A percentile compares a stretch with the other conserved stretches of the same genome.
These are phyloP conservation scores for Pyrenophora graminea DNA, from an alignment of 2,329 filamentous ascomycete genomes.

Conservation along the genomic window DNA sequence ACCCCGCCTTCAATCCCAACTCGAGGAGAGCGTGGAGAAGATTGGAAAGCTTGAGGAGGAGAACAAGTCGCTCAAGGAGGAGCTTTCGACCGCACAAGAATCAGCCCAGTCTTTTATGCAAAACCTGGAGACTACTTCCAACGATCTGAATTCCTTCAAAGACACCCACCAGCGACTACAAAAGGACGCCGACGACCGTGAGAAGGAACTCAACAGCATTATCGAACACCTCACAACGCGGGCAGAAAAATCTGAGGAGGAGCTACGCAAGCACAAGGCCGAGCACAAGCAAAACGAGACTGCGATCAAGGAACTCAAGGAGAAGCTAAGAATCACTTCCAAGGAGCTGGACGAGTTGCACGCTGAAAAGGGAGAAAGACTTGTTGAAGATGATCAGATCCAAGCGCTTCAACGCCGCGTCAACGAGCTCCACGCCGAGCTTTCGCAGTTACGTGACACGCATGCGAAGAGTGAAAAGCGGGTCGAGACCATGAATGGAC, in stretches of 20 bases:
- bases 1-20: conserved; percentile 75
- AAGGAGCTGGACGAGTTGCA: conserved; percentile 55
- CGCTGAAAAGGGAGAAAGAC: conserved; percentile 35
- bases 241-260: conserved; percentile 47
- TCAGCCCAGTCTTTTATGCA: conserved; percentile 56
- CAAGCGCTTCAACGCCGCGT: conserved; percentile 36
- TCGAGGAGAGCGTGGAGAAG: conserved; percentile 71
- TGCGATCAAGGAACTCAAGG: conserved; percentile 43
- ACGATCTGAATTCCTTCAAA: conserved; percentile 62
- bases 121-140: conserved; percentile 69
- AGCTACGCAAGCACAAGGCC: conserved; percentile 52
- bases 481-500: conserved; percentile 57
- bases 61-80: conserved; percentile 68
- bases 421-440: conserved; percentile 37
- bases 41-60: conserved; percentile 72
- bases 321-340: conserved; percentile 45
- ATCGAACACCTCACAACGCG: conserved; percentile 36
- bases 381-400: conserved; percentile 35
- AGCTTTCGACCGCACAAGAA: conserved; percentile 73
- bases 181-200: conserved; percentile 37
- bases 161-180: conserved; percentile 55
- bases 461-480: conserved; percentile 56
- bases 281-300: conserved; percentile 49
- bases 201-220: conserved; percentile 35
- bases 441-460: conserved; percentile 35